Evolutionary conservation across 768 basidiomycete genomes (phyloP).

Genomic region (Coprinopsis sp.): DNA sequence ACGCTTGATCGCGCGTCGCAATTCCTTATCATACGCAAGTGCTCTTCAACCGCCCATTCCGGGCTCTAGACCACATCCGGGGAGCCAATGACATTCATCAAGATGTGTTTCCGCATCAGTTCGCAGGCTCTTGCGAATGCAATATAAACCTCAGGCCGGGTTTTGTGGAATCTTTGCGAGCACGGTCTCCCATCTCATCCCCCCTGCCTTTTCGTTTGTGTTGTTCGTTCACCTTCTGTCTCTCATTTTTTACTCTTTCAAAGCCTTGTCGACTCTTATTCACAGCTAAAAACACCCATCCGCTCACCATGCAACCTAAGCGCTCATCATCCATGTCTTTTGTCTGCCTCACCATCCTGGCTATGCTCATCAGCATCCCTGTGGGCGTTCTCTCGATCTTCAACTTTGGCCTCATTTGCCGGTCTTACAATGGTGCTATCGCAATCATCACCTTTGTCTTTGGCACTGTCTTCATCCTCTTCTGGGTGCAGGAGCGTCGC

Average conservation of each 20-base stretch:
- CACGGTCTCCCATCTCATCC: not conserved
- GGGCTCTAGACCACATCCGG: too few relatives aligned
- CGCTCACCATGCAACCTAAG: not conserved
- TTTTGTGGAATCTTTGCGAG: too few relatives aligned
- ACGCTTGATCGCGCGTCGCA: not conserved
- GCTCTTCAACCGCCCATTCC: too few relatives aligned
- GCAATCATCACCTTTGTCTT: slow-evolving; percentile 18
- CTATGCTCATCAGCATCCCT: slow-evolving; percentile 3
- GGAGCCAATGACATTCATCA: too few relatives aligned
- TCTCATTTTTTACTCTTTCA: not conserved
- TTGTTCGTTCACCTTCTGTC: not conserved
- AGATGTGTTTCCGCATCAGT: too few relatives aligned
- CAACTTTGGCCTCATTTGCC: slow-evolving; percentile 25
- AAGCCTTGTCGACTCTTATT: not conserved
- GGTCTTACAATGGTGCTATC: slow-evolving; percentile 21
- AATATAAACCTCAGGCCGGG: too few relatives aligned
- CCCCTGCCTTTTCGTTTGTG: not conserved
- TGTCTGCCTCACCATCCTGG: slow-evolving; percentile 1
- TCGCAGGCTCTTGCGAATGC: too few relatives aligned
- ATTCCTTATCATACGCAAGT: too few relatives aligned
- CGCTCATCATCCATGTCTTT: not conserved
- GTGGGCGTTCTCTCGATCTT: slow-evolving; percentile 16
- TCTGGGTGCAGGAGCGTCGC: slow-evolving; percentile 6
- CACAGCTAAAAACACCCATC: not conserved
- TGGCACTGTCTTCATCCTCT: slow-evolving; percentile 15